These are phyloP conservation scores for Stemphylium lycopersici DNA, from an alignment of 2,329 filamentous ascomycete genomes.

Conservation along the genomic window DNA sequence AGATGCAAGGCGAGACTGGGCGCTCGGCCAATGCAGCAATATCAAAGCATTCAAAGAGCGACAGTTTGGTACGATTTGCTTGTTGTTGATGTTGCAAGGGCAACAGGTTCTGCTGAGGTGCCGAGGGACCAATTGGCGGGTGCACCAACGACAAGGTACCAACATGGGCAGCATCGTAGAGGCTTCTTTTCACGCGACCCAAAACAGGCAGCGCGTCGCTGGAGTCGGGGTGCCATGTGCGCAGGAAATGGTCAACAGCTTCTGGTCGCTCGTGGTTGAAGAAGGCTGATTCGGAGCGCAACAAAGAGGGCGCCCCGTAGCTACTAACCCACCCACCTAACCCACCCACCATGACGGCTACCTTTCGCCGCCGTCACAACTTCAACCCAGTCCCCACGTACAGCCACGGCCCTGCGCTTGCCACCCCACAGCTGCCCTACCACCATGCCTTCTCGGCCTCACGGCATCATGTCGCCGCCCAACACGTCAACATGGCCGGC, in stretches of 20 bases:
- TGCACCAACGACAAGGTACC: slow-evolving; percentile 1
- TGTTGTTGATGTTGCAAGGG: neutral
- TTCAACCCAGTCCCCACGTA: slow-evolving; percentile 6
- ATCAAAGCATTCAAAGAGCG: no score
- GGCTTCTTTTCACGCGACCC: neutral
- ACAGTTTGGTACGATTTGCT: neutral
- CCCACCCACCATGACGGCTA: slow-evolving; percentile 12
- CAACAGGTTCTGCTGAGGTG: neutral
- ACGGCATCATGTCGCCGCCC: slow-evolving; percentile 25
- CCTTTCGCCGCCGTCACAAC: slow-evolving; percentile 9
- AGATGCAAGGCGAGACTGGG: neutral
- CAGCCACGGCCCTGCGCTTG: slow-evolving; percentile 12
- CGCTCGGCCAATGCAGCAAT: no score
- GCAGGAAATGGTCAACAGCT: neutral
- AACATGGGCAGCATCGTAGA: neutral
- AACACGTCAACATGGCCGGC: slow-evolving; percentile 17
- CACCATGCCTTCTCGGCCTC: slow-evolving; percentile 24
- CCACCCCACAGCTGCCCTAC: slow-evolving; percentile 18
- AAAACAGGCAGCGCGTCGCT: neutral
- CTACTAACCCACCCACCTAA: slow-evolving; percentile 1
- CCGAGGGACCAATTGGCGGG: slow-evolving; percentile 4
- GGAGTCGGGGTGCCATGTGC: neutral
- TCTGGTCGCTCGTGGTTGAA: slow-evolving; percentile 1
- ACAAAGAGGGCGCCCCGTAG: neutral
- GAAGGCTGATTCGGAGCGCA: slow-evolving; percentile 7